Evolutionary conservation across 768 basidiomycete genomes (phyloP), one percentile per base, ranked within the genome.

Genomic region (Xerocomellus dryophilus): DNA sequence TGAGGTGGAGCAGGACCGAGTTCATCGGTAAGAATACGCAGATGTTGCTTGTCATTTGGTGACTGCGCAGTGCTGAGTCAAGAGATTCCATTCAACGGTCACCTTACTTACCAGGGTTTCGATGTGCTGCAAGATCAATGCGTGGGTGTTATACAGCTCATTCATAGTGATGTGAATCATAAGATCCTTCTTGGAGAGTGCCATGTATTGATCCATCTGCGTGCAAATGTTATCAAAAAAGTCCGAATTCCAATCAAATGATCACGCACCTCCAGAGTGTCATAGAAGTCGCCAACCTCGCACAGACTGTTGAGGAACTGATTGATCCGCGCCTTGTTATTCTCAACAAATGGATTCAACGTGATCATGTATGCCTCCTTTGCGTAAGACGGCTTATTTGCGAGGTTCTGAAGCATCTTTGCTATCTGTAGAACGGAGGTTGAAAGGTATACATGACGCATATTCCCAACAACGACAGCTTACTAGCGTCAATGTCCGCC

Each of bases 191-290:
- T 99, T 99, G 54, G 95, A 98, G 53, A 99, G 77, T 9, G 97
- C 97, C 94, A 99, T 98, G 71, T 99, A 99, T 78, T 98, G 97
- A 73, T 99, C 97, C 88, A 98, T 96, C 96, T 97, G 61, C 14
- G 25, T 14, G n/a, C 32, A 49, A 31, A 47, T 31, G 43, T 51
- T 1, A 36, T 47, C 39, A 35, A 20, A 35, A 20, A n/a, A n/a
- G 41, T 11, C n/a, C 3, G 31, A 9, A 31, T 21, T 15, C 8
- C 5, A 14, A 40, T 23, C 9, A 18, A 38, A 39, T 20, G 21
- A 50, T 15, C 21, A 69, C 80, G 43, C 56, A 93, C 94, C 87
- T 99, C 97, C 38, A 99, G 79, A 11, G 95, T 94, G 61, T 99
- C 97, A 71, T 98, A 98, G 70, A 99, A 99, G 73, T 99, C 97